phyloP scores from a whole-genome alignment of 129 eudicot species.

The Arctium lappa region DNA sequence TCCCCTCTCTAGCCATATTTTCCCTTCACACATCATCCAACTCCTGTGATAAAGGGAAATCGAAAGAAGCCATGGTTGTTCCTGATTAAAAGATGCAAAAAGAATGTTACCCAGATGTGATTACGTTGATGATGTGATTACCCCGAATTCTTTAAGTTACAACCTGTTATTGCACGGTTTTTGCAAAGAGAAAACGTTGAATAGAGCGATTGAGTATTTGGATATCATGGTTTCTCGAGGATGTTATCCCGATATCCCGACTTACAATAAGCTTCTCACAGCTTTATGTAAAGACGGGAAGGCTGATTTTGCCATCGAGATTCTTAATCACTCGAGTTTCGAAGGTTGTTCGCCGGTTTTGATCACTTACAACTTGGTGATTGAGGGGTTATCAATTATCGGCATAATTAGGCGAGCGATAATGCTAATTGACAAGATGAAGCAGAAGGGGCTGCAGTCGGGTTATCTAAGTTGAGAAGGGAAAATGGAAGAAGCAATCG shows the following conservation, averaged over 20 bases:
- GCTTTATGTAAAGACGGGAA: conserved; percentile 92
- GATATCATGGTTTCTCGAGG: conserved; percentile 87
- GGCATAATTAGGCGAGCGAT: conserved; percentile 63
- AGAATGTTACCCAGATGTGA: too few relatives aligned
- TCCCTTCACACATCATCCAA: too few relatives aligned
- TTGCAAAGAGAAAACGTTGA: too few relatives aligned
- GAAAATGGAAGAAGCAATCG: too few relatives aligned
- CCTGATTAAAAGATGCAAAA: too few relatives aligned
- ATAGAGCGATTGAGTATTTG: too few relatives aligned
- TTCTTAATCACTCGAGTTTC: conserved; percentile 52
- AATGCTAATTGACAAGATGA: conserved; percentile 64
- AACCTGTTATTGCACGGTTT: too few relatives aligned
- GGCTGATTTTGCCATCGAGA: conserved; percentile 65
- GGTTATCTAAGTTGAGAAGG: conserved; percentile 9
- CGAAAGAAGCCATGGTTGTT: too few relatives aligned
- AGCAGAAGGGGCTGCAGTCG: conserved; percentile 64
- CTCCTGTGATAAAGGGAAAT: too few relatives aligned
- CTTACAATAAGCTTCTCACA: conserved; percentile 66
- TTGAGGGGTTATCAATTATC: conserved; percentile 57
- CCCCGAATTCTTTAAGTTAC: too few relatives aligned
- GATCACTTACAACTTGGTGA: conserved; percentile 80
- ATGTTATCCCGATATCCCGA: conserved; percentile 78
- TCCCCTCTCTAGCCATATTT: too few relatives aligned
- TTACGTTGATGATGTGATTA: too few relatives aligned
- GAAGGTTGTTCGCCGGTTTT: conserved; percentile 78